Conservation (phyloP, 2,329 filamentous ascomycete species). For the Penicillium digitatum region DNA sequence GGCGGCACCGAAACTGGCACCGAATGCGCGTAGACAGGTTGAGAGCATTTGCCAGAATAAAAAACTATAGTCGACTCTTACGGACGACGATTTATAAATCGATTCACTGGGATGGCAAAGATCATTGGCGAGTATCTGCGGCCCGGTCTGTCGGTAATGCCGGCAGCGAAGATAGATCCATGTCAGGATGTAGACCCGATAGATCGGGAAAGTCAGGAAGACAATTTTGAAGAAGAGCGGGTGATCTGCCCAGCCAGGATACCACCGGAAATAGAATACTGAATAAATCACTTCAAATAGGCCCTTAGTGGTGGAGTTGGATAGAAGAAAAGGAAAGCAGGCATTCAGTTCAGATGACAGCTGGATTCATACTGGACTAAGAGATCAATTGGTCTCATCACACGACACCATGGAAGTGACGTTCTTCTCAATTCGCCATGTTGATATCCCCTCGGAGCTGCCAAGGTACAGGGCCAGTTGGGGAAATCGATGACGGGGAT, state of each 20-base stretch:
- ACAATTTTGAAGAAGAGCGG: slow-evolving; percentile 16
- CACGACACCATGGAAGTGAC: too few relatives aligned
- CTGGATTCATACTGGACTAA: too few relatives aligned
- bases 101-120: slow-evolving; percentile 31
- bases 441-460: too few relatives aligned
- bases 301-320: too few relatives aligned
- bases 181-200: slow-evolving; percentile 45
- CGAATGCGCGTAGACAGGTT: slow-evolving; percentile 39
- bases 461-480: too few relatives aligned
- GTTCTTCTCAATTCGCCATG: too few relatives aligned
- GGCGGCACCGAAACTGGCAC: slow-evolving; percentile 39
- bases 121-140: slow-evolving; percentile 38
- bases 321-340: too few relatives aligned
- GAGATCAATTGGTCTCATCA: too few relatives aligned
- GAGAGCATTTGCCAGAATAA: slow-evolving; percentile 37
- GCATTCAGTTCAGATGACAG: too few relatives aligned
- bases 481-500: too few relatives aligned
- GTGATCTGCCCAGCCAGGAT: background rate
- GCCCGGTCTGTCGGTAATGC: slow-evolving; percentile 35
- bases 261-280: too few relatives aligned
- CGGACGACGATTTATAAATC: background rate
- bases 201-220: slow-evolving; percentile 38
- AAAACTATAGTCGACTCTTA: background rate
- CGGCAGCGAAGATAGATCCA: slow-evolving; percentile 36
- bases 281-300: too few relatives aligned